phyloP scores from a whole-genome alignment of 495 filamentous ascomycete species.

The Margaritispora aquatica region DNA sequence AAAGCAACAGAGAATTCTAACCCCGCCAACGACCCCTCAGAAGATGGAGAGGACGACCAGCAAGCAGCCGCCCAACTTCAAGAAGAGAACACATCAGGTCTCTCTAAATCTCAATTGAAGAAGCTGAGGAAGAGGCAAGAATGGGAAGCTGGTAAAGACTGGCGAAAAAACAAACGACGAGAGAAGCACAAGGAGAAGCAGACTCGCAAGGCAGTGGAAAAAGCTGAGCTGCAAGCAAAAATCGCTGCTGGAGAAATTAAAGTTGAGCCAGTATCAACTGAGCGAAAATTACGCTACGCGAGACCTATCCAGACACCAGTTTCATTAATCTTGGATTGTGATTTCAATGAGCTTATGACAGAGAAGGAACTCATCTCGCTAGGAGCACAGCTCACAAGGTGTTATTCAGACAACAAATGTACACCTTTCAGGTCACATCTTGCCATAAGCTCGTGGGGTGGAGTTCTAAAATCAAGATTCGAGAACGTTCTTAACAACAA shows the following conservation, averaged over 20 bases:
- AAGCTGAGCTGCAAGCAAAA: constrained; percentile 31
- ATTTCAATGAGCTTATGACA: constrained; percentile 84
- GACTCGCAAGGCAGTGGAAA: constrained; percentile 42
- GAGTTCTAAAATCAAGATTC: constrained; percentile 69
- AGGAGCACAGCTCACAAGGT: constrained; percentile 72
- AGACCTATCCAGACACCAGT: constrained; percentile 56
- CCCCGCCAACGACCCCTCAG: not conserved
- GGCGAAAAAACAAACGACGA: constrained; percentile 65
- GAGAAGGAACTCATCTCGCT: constrained; percentile 79
- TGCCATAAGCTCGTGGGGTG: constrained; percentile 68
- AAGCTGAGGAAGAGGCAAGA: constrained; percentile 57
- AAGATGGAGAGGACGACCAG: not conserved
- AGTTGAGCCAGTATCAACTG: constrained; percentile 23
- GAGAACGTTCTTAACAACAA: constrained; percentile 62
- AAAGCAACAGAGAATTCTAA: not conserved
- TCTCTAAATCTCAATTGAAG: constrained; percentile 81
- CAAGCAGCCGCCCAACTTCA: not conserved
- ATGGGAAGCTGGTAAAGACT: constrained; percentile 62
- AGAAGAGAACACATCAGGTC: constrained; percentile 21
- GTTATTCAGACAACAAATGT: constrained; percentile 79
- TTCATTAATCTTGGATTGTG: constrained; percentile 80
- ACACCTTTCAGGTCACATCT: constrained; percentile 61
- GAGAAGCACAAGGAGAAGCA: constrained; percentile 63
- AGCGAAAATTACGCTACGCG: constrained; percentile 22
- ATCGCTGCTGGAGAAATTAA: constrained; percentile 36